Evolutionary conservation across 1,284 basidiomycete genomes (phyloP), one percentile per base, ranked within the genome.

Genomic region (Ganoderma lucidum): DNA sequence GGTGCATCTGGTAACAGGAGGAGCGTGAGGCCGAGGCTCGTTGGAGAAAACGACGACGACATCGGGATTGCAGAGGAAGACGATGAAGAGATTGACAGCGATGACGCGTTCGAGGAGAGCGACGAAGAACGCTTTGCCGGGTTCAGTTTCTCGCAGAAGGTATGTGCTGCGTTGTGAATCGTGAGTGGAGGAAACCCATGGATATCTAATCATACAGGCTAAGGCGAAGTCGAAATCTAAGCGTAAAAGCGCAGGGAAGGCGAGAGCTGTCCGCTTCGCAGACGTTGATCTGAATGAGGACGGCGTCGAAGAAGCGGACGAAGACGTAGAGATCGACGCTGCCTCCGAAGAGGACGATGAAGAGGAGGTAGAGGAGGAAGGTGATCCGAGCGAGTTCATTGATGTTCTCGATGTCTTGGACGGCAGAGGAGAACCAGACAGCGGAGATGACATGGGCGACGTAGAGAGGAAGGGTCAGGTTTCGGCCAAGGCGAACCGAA

Each of bases 121-220:
- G 95, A 96, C 69, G 92, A 93, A 71, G 94, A 96, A 58, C 81
- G 87, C 6, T 95, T 92, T 81, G 89, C 91, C 37, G 92, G 90
- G 2, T 92, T 91, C 69, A 80, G 75, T n/a, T 86, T 88, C 70
- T 70, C 75, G 23, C 78, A 74, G 42, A 88, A 88, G 81, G 90
- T 89, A 74, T 68, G 85, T 72, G 28, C 58, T n/a, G 6, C 2
- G n/a, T n/a, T 9, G 19, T 9, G n/a, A 19, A 39, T 37, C 8
- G 8, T 35, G 35, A 19, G 12, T 23, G 9, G 15, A 39, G 35
- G 32, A 28, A 23, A 56, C 63, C 42, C 15, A 42, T 53, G 15
- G 9, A 12, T 15, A 23, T 23, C 15, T 63, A 35, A 28, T 32
- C 69, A 63, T 63, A 67, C 53, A 74, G 61, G 32, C 64, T 17